Conservation (phyloP, 2,329 filamentous ascomycete genomes). For the Cryphonectria carpinicola region DNA sequence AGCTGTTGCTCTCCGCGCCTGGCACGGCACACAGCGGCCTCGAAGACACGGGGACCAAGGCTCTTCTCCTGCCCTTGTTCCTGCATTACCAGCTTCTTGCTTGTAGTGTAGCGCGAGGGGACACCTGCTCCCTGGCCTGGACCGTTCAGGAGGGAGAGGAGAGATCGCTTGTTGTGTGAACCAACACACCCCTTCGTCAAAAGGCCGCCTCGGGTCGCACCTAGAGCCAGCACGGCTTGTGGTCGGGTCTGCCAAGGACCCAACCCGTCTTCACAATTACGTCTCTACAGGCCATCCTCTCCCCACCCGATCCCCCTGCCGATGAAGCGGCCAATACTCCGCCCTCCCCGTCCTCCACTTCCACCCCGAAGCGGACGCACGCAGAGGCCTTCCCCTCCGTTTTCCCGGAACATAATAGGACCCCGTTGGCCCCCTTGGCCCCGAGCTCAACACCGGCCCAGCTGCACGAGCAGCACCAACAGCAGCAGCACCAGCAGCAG, state of each 20-base stretch:
- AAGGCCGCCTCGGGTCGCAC: conserved; percentile 5
- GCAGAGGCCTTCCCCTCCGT: conserved; percentile 41
- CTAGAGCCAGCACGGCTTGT: conserved; percentile 27
- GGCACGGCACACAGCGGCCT: conserved; percentile 7
- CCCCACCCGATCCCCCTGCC: conserved; percentile 47
- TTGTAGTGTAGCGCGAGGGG: conserved; percentile 17
- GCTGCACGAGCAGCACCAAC: background rate
- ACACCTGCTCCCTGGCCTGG: conserved; percentile 15
- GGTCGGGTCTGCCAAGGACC: conserved; percentile 44
- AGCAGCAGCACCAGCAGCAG: too few relatives aligned
- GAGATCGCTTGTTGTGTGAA: conserved; percentile 5
- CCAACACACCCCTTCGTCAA: conserved; percentile 24
- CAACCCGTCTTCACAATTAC: conserved; percentile 52
- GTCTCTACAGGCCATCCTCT: conserved; percentile 56
- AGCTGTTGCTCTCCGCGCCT: conserved; percentile 9
- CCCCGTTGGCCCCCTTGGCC: conserved; percentile 33
- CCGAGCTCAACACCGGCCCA: conserved; percentile 33
- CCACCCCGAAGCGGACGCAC: conserved; percentile 43
- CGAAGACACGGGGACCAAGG: conserved; percentile 15
- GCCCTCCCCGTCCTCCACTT: conserved; percentile 34
- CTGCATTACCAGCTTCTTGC: conserved; percentile 18
- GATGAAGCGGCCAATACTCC: conserved; percentile 42
- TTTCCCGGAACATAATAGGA: conserved; percentile 35
- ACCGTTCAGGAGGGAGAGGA: conserved; percentile 16
- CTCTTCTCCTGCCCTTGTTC: conserved; percentile 9